Conservation (phyloP, 1,284 basidiomycete species). For the Heterobasidion annosum region DNA sequence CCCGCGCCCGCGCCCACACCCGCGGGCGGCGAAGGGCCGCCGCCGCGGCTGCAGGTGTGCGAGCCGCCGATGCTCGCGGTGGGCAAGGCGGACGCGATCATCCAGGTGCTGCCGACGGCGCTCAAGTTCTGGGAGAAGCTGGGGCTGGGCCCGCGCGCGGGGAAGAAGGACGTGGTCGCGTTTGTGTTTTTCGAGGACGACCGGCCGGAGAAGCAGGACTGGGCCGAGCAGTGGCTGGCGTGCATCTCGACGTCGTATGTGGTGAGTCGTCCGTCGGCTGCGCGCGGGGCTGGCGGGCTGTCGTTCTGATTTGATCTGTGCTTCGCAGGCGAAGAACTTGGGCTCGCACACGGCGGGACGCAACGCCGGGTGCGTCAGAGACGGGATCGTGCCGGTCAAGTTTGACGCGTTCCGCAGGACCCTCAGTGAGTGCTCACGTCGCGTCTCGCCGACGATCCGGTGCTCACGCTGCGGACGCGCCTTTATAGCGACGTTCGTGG, state of each 20-base stretch:
- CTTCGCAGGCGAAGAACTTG: slow-evolving; percentile 46
- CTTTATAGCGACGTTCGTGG: slow-evolving; percentile 40
- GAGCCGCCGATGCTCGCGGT: slow-evolving; percentile 51
- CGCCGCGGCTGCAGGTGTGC: slow-evolving; percentile 25
- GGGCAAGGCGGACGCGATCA: slow-evolving; percentile 51
- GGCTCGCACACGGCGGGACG: slow-evolving; percentile 48
- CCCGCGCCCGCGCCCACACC: neutral
- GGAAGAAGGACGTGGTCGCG: slow-evolving; percentile 57
- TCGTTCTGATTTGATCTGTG: slow-evolving; percentile 2
- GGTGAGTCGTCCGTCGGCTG: slow-evolving; percentile 29
- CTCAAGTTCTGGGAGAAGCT: slow-evolving; percentile 79
- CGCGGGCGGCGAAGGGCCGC: neutral
- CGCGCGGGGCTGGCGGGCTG: neutral
- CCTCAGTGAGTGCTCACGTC: slow-evolving; percentile 32
- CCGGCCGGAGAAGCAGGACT: slow-evolving; percentile 15
- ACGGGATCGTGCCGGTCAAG: slow-evolving; percentile 52
- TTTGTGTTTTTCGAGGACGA: slow-evolving; percentile 64
- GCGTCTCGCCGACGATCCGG: neutral
- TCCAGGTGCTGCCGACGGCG: slow-evolving; percentile 58
- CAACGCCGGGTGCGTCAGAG: slow-evolving; percentile 30
- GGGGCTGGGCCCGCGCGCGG: slow-evolving; percentile 59
- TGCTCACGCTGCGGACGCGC: neutral
- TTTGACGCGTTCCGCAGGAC: slow-evolving; percentile 61
- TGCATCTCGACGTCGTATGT: slow-evolving; percentile 44
- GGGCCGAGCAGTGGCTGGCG: slow-evolving; percentile 50